These are phyloP conservation scores for Zygosaccharomyces pseudobailii DNA, from an alignment of 1,139 yeast genomes.

Conservation along the genomic window DNA sequence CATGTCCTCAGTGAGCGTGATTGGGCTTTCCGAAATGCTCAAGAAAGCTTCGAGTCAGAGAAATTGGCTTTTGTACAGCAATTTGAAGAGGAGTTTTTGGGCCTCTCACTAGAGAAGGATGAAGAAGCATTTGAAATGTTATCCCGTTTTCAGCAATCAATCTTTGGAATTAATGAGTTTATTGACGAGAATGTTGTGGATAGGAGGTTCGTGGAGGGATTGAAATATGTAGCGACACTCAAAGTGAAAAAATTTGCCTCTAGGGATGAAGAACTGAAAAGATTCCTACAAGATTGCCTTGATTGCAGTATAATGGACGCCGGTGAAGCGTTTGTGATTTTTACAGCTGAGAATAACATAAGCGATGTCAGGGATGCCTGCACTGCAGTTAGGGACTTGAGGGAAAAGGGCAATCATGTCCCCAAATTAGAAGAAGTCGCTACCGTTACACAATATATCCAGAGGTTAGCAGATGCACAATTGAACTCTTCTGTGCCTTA, in stretches of 20 bases:
- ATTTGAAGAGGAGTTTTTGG: slow-evolving; percentile 55
- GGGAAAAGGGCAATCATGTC: slow-evolving; percentile 28
- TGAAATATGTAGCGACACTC: slow-evolving; percentile 60
- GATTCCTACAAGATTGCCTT: slow-evolving; percentile 19
- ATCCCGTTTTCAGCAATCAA: slow-evolving; percentile 71
- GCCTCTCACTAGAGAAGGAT: slow-evolving; percentile 53
- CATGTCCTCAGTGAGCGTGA: slow-evolving; percentile 87
- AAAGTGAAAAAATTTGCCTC: slow-evolving; percentile 49
- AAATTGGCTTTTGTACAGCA: slow-evolving; percentile 49
- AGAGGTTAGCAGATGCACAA: slow-evolving; percentile 20
- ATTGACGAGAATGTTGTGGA: slow-evolving; percentile 49
- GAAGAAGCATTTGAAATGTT: slow-evolving; percentile 61
- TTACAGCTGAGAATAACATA: slow-evolving; percentile 43
- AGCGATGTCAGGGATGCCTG: slow-evolving; percentile 50
- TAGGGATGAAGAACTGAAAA: slow-evolving; percentile 23
- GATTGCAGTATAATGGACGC: slow-evolving; percentile 37
- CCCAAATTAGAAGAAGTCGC: slow-evolving; percentile 35
- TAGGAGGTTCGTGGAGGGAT: slow-evolving; percentile 61
- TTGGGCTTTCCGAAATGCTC: slow-evolving; percentile 61
- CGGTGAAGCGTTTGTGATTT: slow-evolving; percentile 48
- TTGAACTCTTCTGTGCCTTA: slow-evolving; percentile 6
- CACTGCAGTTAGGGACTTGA: slow-evolving; percentile 43
- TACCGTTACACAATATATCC: slow-evolving; percentile 31
- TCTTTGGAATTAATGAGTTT: slow-evolving; percentile 68
- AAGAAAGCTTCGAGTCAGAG: slow-evolving; percentile 42